Conservation (phyloP, 192 early-diverging fungal species). For the Entomortierella beljakovae region DNA sequence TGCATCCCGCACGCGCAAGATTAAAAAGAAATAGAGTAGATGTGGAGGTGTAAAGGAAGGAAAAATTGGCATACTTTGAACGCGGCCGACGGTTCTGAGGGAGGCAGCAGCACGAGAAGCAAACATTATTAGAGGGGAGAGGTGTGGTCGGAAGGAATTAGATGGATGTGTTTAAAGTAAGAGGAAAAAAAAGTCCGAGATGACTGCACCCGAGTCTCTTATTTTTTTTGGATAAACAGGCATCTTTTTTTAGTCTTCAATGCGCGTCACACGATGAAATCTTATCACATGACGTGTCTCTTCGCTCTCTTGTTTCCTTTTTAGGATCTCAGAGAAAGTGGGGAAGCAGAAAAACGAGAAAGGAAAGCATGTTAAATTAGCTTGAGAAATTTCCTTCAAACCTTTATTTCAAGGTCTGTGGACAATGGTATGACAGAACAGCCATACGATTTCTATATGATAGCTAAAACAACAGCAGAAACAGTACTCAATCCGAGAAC, state of each 20-base stretch:
- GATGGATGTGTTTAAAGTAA: background rate
- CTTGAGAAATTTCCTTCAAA: background rate
- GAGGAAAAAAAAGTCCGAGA: constrained; percentile 16
- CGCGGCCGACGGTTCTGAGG: constrained; percentile 32
- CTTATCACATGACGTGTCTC: too few species aligned
- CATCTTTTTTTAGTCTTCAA: too few species aligned
- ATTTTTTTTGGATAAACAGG: background rate
- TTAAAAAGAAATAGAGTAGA: background rate
- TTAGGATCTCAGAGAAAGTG: too few species aligned
- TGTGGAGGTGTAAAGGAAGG: background rate
- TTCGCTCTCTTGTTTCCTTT: too few species aligned
- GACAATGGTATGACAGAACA: background rate
- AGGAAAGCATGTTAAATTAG: too few species aligned
- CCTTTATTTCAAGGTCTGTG: background rate
- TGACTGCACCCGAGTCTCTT: background rate
- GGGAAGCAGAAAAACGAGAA: too few species aligned
- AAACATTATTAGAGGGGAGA: constrained; percentile 31
- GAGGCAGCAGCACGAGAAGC: constrained; percentile 44
- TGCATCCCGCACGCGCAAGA: background rate
- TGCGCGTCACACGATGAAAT: too few species aligned
- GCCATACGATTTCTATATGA: background rate
- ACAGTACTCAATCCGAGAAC: background rate
- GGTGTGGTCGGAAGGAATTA: background rate
- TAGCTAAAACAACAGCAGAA: background rate
- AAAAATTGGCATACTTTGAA: constrained; percentile 39